Conservation (phyloP, 2,329 filamentous ascomycete genomes). For the Helotiales sp. region DNA sequence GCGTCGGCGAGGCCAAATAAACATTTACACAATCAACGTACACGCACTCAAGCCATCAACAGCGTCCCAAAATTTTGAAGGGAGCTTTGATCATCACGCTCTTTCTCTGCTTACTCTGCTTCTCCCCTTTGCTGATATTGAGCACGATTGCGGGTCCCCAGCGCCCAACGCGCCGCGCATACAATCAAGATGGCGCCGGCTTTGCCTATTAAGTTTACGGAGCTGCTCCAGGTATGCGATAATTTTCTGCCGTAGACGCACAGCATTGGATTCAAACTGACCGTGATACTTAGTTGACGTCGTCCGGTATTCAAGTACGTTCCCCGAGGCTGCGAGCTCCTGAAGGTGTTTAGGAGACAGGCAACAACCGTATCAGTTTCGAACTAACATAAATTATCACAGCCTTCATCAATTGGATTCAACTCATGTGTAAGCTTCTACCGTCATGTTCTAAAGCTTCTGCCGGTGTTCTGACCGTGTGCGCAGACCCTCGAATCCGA, state of each 20-base stretch:
- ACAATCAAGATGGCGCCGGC: conserved; percentile 45
- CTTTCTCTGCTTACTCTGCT: conserved; percentile 15
- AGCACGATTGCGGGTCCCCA: conserved; percentile 25
- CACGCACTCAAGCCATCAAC: conserved; percentile 4
- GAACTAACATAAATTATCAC: conserved; percentile 37
- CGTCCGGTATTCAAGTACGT: conserved; percentile 48
- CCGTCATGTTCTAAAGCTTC: conserved; percentile 10
- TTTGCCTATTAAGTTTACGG: conserved; percentile 90
- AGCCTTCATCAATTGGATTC: conserved; percentile 77
- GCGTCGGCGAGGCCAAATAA: conserved; percentile 16
- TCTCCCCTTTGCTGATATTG: conserved; percentile 27
- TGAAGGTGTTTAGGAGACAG: conserved; percentile 1
- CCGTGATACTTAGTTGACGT: conserved; percentile 43
- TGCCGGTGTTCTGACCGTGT: not conserved
- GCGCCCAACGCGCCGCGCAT: conserved; percentile 30
- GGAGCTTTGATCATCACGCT: conserved; percentile 26
- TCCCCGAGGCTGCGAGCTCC: not conserved
- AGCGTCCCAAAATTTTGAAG: conserved; percentile 16
- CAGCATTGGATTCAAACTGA: conserved; percentile 59
- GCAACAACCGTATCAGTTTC: conserved; percentile 18
- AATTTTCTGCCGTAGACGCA: conserved; percentile 80
- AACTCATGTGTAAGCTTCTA: conserved; percentile 73
- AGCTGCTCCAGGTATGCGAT: conserved; percentile 83
- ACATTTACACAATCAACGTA: conserved; percentile 15
- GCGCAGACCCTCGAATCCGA: conserved; percentile 94